Base-by-base conservation (phyloP, 1,139 yeast species). In the Yamadazyma triangularis region DNA sequence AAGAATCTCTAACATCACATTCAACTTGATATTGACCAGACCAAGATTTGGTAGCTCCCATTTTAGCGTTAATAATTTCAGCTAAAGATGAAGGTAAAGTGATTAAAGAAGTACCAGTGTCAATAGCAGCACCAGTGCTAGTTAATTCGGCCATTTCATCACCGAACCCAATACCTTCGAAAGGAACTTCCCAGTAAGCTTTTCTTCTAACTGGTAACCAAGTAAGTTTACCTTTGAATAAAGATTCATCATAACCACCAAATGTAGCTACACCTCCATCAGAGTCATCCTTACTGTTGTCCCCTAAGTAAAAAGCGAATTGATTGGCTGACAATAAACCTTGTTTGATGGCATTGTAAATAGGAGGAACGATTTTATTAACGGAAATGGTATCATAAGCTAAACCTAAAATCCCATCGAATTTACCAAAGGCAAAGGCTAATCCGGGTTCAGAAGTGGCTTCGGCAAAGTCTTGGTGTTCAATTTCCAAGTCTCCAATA, bases 101-200 rank as follows among this genome's bases (percentile, higher is more conserved):
- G 60, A 91, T 83, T 60, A 91, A 75, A 18, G 97, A 89, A 43
- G 98, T 91, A 64, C 98, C 98, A 37, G 98, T 91, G 60, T 91
- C 98, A 53, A 91, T 86, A 39, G 96, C 96, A 49, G 96, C 98
- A 59, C 98, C 98, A 40, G 91, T 81, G 50, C 70, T 68, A 48
- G 73, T 75, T 52, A 91, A 76, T 49, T 73, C 79, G 29, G 97
- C 96, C 51, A 74, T 83, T 64, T 91, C 95, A 43, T 82, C 83
- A 48, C 98, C 98, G 41, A 91, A 73, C 24, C 89, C 86, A 54
- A 91, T 70, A 48, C 95, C 89, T 49, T 87, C 87, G 45, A 91
- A 82, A 43, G 83, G 75, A 39, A 91, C 98, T 70, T 91, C 98
- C 98, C 98, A 91, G 75, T 91, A 91, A 23, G 97, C 98, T 79